Conservation (phyloP, 148 eudicot species). For the Nepenthes gracilis region DNA sequence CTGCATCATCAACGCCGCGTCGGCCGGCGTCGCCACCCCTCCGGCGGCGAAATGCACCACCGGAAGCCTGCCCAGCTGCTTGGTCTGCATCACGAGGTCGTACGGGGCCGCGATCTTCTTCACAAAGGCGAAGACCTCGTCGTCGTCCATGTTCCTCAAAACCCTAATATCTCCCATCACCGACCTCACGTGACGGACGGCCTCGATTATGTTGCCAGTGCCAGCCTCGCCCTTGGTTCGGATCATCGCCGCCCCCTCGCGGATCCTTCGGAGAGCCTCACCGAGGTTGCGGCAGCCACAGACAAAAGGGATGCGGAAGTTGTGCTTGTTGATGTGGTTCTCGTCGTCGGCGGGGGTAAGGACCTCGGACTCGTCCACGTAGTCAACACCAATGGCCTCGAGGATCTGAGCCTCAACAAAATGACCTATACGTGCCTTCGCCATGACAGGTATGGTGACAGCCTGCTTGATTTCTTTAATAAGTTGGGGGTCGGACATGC, state of each 20-base stretch:
- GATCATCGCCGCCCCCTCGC: slow-evolving; percentile 92
- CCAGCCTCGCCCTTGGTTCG: slow-evolving; percentile 88
- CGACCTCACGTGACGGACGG: slow-evolving; percentile 61
- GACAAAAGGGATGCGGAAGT: slow-evolving; percentile 68
- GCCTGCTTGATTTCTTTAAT: slow-evolving; percentile 78
- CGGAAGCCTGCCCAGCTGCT: slow-evolving; percentile 48
- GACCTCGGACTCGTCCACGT: slow-evolving; percentile 78
- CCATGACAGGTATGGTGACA: slow-evolving; percentile 85
- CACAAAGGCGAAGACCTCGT: slow-evolving; percentile 42
- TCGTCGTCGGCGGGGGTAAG: slow-evolving; percentile 64
- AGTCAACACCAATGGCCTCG: slow-evolving; percentile 64
- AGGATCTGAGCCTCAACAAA: slow-evolving; percentile 84
- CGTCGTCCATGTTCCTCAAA: slow-evolving; percentile 41
- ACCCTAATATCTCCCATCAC: slow-evolving; percentile 63
- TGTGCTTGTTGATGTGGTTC: slow-evolving; percentile 73
- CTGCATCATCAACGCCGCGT: slow-evolving; percentile 57
- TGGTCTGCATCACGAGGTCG: slow-evolving; percentile 9
- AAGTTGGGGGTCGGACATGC: slow-evolving; percentile 80
- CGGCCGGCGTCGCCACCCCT: slow-evolving; percentile 48
- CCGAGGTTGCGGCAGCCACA: slow-evolving; percentile 79
- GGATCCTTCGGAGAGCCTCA: slow-evolving; percentile 59
- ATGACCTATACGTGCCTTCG: slow-evolving; percentile 77
- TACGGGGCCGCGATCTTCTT: slow-evolving; percentile 42
- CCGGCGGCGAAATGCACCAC: slow-evolving; percentile 58
- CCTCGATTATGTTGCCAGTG: slow-evolving; percentile 56